Base-by-base conservation (phyloP, 1,284 basidiomycete genomes). In the Cystobasidium pallidum region DNA sequence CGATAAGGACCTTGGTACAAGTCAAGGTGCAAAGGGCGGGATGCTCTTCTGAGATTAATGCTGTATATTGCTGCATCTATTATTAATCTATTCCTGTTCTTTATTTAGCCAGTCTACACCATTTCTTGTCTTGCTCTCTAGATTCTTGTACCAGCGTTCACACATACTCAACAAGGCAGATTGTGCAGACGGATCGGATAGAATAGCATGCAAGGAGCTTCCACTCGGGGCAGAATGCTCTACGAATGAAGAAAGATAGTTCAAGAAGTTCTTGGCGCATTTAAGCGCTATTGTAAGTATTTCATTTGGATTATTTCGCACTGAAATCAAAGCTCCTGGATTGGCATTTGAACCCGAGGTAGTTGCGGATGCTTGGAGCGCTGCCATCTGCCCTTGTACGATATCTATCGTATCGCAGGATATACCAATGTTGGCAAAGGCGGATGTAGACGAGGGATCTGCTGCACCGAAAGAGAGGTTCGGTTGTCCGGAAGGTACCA, bases 251-350 rank as follows among this genome's bases (percentile, higher is more conserved):
- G 73, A 74, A 13, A 74, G 67, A 51, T 74, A 74, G 28, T 74
- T 64, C n/a, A 74, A 59, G 52, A 74, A 64, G 55, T 74, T 74
- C 73, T 74, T 74, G 0, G 73, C 73, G 43, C 59, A 64, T 19
- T 64, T 54, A 2, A 70, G 30, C 10, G 62, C 54, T 54, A 58
- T 68, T 34, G 58, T 55, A n/a, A 70, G 66, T 15, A 55, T 36
- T 58, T 70, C 57, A 57, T 55, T 62, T 28, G 63, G 57, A 58
- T 55, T 70, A n/a, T 39, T 52, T 4, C 66, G 47, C 13, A 30
- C 43, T 15, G 43, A 34, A 11, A 32, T 36, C 7, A 49, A 36
- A 28, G 73, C 61, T 41, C 51, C 51, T 32, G 49, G 61, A 13
- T 45, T 39, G 26, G 21, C n/a, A 34, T 26, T 55, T 7, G 41